Evolutionary conservation across 129 eudicot genomes (phyloP).

Genomic region (Apium graveolens): DNA sequence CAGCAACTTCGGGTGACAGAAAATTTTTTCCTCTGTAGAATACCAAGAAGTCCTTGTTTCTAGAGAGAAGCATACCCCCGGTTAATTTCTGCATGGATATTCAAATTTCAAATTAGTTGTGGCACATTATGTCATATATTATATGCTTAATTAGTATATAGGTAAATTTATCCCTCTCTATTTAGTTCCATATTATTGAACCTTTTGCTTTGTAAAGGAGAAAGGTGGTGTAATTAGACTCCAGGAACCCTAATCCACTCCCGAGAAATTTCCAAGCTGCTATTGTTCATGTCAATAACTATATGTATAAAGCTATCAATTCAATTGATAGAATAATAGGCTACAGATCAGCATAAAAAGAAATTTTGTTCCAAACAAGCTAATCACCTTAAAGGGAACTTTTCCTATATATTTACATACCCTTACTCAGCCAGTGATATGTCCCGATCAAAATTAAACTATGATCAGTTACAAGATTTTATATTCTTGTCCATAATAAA

Average conservation of each 20-base stretch:
- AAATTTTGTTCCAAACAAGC: background rate
- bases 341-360: background rate
- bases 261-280: no score
- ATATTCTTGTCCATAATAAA: background rate
- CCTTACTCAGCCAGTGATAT: background rate
- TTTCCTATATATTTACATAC: background rate
- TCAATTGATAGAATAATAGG: background rate
- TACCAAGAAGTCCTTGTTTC: slow-evolving; percentile 90
- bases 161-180: background rate
- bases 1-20: slow-evolving; percentile 68
- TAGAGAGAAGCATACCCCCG: slow-evolving; percentile 82
- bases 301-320: background rate
- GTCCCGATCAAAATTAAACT: background rate
- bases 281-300: background rate
- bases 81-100: slow-evolving; percentile 66
- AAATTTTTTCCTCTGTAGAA: slow-evolving; percentile 90
- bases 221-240: no score
- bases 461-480: background rate
- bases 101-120: background rate
- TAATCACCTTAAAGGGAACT: background rate
- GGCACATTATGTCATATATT: background rate
- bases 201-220: no score
- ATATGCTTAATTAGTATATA: background rate
- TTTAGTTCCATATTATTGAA: background rate
- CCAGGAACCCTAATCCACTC: no score